These are phyloP conservation scores for Irpex sp. DNA, from an alignment of 1,284 basidiomycete species.

Conservation along the genomic window DNA sequence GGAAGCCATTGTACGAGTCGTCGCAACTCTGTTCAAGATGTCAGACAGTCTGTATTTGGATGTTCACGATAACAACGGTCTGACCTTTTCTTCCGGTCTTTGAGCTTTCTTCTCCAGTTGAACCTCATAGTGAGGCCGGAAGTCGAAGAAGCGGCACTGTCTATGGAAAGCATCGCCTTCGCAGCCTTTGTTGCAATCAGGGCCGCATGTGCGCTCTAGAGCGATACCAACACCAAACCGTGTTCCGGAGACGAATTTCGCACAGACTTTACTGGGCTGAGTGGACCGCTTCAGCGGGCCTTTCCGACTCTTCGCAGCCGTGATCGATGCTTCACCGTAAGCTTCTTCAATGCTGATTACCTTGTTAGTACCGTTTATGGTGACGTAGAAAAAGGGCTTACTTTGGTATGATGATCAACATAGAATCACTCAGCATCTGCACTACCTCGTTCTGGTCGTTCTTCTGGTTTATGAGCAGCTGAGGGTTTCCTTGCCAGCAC, in stretches of 20 bases:
- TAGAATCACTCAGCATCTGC: slow-evolving; percentile 80
- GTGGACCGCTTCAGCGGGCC: slow-evolving; percentile 14
- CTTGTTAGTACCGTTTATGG: slow-evolving; percentile 1
- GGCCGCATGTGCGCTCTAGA: slow-evolving; percentile 82
- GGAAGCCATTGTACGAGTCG: slow-evolving; percentile 88
- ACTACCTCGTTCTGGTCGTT: slow-evolving; percentile 81
- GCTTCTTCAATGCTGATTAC: slow-evolving; percentile 28
- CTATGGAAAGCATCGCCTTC: slow-evolving; percentile 68
- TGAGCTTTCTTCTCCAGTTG: slow-evolving; percentile 52
- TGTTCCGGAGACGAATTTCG: slow-evolving; percentile 86
- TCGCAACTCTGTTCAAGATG: slow-evolving; percentile 20
- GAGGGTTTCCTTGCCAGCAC: slow-evolving; percentile 79
- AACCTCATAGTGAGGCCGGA: slow-evolving; percentile 82
- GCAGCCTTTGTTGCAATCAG: slow-evolving; percentile 64
- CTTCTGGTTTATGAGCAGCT: slow-evolving; percentile 68
- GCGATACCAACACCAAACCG: slow-evolving; percentile 86
- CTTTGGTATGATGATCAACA: slow-evolving; percentile 84
- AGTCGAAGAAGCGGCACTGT: slow-evolving; percentile 79
- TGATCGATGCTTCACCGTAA: slow-evolving; percentile 17
- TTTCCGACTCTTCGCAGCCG: neutral
- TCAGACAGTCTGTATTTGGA: neutral
- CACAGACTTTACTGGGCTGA: slow-evolving; percentile 55
- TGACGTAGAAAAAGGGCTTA: slow-evolving; percentile 30
- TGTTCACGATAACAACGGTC: slow-evolving; percentile 19
- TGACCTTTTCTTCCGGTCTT: slow-evolving; percentile 50